These are phyloP conservation scores for Saccharomycopsis vini DNA, from an alignment of 805 yeast species.

Conservation along the genomic window DNA sequence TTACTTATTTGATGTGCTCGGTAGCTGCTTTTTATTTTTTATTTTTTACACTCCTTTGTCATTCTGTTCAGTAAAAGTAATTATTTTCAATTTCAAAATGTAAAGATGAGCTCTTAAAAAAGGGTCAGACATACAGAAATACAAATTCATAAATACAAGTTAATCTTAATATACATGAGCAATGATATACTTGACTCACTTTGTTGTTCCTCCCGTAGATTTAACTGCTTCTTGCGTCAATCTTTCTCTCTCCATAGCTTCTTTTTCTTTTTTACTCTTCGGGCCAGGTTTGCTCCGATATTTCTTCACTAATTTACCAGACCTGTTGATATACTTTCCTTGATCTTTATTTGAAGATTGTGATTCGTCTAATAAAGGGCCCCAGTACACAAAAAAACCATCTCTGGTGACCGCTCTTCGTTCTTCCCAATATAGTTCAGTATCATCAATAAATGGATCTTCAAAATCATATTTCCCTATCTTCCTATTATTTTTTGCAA, in stretches of 20 bases:
- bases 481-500: conserved; percentile 40
- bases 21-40: too few relatives aligned
- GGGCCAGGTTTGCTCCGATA: conserved; percentile 18
- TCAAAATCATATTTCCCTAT: conserved; percentile 87
- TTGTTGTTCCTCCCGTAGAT: neutral
- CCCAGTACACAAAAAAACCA: conserved; percentile 93
- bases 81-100: neutral
- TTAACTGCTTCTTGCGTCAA: neutral
- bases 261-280: conserved; percentile 17
- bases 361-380: conserved; percentile 68
- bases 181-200: too few relatives aligned
- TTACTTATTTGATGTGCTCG: too few relatives aligned
- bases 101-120: too few relatives aligned
- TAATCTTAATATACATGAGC: too few relatives aligned
- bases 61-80: too few relatives aligned
- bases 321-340: conserved; percentile 4
- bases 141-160: too few relatives aligned
- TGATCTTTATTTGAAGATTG: neutral
- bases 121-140: too few relatives aligned
- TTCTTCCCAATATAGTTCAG: conserved; percentile 87
- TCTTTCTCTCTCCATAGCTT: conserved; percentile 13
- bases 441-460: conserved; percentile 95
- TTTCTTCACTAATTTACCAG: conserved; percentile 14
- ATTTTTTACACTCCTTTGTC: too few relatives aligned
- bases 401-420: conserved; percentile 87